Evolutionary conservation across 371 early-diverging fungal genomes (phyloP).

Genomic region (Paraphysoderma sedebokerense): DNA sequence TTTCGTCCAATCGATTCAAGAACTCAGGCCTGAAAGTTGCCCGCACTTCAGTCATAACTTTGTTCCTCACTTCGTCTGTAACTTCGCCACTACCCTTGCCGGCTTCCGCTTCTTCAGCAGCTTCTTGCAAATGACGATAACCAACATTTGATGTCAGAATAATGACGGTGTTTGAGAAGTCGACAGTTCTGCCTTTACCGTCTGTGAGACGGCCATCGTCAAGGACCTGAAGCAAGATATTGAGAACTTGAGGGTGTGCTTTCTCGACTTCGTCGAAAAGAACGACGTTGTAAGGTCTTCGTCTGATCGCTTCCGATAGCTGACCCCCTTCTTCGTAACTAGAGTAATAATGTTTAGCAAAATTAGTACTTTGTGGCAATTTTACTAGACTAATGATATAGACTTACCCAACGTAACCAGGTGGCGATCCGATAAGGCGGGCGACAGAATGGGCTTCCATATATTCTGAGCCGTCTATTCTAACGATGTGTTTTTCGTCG

Average conservation of each 20-base stretch:
- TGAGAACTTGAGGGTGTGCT: slow-evolving; percentile 62
- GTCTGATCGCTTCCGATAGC: slow-evolving; percentile 57
- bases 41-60: slow-evolving; percentile 40
- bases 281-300: slow-evolving; percentile 58
- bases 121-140: slow-evolving; percentile 20
- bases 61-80: slow-evolving; percentile 14
- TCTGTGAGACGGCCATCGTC: slow-evolving; percentile 72
- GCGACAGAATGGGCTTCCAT: slow-evolving; percentile 54
- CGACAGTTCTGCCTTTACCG: slow-evolving; percentile 52
- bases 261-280: slow-evolving; percentile 75
- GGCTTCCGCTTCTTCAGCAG: slow-evolving; percentile 4
- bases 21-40: slow-evolving; percentile 59
- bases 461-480: slow-evolving; percentile 73
- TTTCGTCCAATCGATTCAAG: slow-evolving; percentile 67
- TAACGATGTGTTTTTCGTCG: slow-evolving; percentile 51
- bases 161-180: slow-evolving; percentile 63
- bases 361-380: neutral
- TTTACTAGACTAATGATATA: neutral
- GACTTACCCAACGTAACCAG: slow-evolving; percentile 77
- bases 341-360: neutral
- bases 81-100: slow-evolving; percentile 1
- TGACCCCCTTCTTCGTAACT: slow-evolving; percentile 62
- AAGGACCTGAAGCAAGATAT: slow-evolving; percentile 62
- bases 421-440: slow-evolving; percentile 61
- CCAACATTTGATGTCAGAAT: slow-evolving; percentile 76